phyloP scores from a whole-genome alignment of 768 basidiomycete species.

The Auriculariales sp. region DNA sequence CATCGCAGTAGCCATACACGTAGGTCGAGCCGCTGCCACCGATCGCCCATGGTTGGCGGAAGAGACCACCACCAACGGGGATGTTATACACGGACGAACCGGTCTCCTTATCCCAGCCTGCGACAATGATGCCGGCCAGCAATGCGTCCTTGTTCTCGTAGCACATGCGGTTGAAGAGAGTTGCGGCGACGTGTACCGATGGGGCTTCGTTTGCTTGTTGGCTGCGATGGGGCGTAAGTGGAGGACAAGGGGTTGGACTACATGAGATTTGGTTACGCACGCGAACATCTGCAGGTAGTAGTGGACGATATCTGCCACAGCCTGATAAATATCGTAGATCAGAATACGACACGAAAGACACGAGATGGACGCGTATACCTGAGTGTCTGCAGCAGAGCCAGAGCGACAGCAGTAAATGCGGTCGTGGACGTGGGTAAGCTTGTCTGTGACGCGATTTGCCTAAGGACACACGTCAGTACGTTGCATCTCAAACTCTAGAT shows the following conservation, averaged over 20 bases:
- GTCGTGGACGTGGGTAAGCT: constrained; percentile 91
- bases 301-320: constrained; percentile 84
- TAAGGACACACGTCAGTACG: constrained; percentile 15
- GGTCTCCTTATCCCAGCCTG: constrained; percentile 85
- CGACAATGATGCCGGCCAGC: constrained; percentile 91
- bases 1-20: constrained; percentile 98
- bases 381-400: constrained; percentile 95
- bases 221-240: constrained; percentile 28
- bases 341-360: not conserved
- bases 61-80: constrained; percentile 89
- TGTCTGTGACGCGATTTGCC: constrained; percentile 98
- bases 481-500: not conserved
- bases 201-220: constrained; percentile 44
- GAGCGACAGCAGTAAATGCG: constrained; percentile 99
- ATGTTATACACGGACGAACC: constrained; percentile 96
- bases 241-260: not conserved
- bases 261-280: constrained; percentile 23
- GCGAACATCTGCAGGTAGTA: constrained; percentile 64
- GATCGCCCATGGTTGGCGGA: constrained; percentile 97
- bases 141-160: constrained; percentile 88
- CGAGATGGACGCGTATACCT: constrained; percentile 21
- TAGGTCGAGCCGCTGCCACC: constrained; percentile 96
- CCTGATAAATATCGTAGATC: constrained; percentile 17
- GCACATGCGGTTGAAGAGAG: constrained; percentile 73
- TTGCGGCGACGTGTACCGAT: constrained; percentile 68